Conservation (phyloP, 2,329 filamentous ascomycete genomes). For the Hypoxylon sp. region DNA sequence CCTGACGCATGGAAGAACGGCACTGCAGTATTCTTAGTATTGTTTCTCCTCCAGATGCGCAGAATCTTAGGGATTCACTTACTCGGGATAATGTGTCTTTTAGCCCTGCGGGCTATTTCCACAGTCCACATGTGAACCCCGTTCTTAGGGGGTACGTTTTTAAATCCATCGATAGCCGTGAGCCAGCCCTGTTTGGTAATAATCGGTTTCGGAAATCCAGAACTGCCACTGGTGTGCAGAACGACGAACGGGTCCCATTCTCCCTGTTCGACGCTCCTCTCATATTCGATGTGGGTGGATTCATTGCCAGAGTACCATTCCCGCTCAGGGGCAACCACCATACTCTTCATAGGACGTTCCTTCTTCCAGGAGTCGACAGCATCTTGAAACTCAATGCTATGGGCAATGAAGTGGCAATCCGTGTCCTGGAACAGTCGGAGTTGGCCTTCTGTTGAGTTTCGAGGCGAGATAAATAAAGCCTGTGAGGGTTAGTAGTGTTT, state of each 20-base stretch:
- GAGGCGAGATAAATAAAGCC: conserved; percentile 62
- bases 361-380: conserved; percentile 57
- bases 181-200: conserved; percentile 58
- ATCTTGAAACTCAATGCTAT: conserved; percentile 49
- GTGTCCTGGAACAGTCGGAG: conserved; percentile 62
- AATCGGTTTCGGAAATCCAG: conserved; percentile 63
- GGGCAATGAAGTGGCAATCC: conserved; percentile 58
- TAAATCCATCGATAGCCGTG: conserved; percentile 54
- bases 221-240: conserved; percentile 64
- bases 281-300: conserved; percentile 56
- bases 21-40: conserved; percentile 46
- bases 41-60: neutral
- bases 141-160: conserved; percentile 41
- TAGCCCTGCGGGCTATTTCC: conserved; percentile 7
- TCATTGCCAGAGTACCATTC: conserved; percentile 56
- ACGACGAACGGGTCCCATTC: conserved; percentile 60
- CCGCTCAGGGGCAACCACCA: conserved; percentile 54
- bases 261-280: conserved; percentile 59
- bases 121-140: conserved; percentile 15
- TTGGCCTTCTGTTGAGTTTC: conserved; percentile 63
- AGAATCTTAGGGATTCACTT: neutral
- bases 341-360: conserved; percentile 57
- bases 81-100: conserved; percentile 29
- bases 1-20: conserved; percentile 51
- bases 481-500: conserved; percentile 32